Evolutionary conservation across 495 filamentous ascomycete species (phyloP).

Genomic region (Staphylotrichum tortipilum): DNA sequence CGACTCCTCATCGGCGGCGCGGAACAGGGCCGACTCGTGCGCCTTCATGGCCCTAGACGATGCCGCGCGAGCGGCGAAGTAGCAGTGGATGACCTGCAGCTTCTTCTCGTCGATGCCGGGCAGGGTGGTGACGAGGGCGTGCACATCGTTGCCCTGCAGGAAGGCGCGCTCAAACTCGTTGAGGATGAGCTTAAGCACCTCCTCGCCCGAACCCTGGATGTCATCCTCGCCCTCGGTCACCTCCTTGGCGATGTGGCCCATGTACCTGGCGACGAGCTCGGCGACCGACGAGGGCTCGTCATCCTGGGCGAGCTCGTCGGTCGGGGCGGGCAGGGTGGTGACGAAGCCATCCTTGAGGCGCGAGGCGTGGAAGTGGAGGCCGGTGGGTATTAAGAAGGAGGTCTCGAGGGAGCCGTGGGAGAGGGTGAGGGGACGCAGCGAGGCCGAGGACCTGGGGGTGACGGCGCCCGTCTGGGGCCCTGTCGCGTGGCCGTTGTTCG

Average conservation of each 20-base stretch:
- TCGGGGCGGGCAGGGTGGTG: conserved; percentile 74
- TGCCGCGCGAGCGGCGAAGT: conserved; percentile 82
- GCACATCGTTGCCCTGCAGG: conserved; percentile 90
- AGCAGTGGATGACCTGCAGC: conserved; percentile 72
- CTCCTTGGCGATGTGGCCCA: conserved; percentile 77
- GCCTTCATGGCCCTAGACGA: conserved; percentile 72
- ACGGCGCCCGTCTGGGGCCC: conserved; percentile 89
- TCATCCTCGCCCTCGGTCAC: conserved; percentile 88
- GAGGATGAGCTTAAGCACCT: conserved; percentile 78
- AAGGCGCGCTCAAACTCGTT: conserved; percentile 95
- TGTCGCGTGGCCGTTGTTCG: conserved; percentile 63
- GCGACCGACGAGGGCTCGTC: conserved; percentile 91
- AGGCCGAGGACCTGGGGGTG: conserved; percentile 82
- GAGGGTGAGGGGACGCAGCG: conserved; percentile 79
- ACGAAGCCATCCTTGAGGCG: conserved; percentile 83
- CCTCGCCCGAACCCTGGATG: conserved; percentile 69
- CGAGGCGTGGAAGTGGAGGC: conserved; percentile 88
- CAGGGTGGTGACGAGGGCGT: conserved; percentile 74
- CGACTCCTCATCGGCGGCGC: conserved; percentile 69
- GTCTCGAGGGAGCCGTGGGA: conserved; percentile 91
- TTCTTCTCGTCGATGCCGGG: conserved; percentile 88
- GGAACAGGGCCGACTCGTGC: conserved; percentile 87
- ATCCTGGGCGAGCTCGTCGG: conserved; percentile 93
- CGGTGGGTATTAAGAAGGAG: conserved; percentile 87
- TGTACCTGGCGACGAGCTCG: conserved; percentile 85